Evolutionary conservation across 495 filamentous ascomycete genomes (phyloP), one percentile per base, ranked within the genome.

Genomic region (Viridothelium virens): DNA sequence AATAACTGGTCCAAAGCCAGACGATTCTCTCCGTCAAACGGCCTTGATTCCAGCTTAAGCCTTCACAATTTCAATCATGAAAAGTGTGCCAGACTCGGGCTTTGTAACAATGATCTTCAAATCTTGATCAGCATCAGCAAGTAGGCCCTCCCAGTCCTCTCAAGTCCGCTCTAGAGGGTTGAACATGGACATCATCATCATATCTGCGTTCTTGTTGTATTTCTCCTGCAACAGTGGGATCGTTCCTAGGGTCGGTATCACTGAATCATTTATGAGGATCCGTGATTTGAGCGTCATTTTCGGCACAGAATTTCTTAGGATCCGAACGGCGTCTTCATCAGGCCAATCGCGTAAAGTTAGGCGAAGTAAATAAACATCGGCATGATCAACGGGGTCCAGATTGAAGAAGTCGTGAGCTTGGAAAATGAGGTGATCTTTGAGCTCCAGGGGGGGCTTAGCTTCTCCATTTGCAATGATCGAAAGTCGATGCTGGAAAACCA

Each of bases 261-360:
- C 80, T 68, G 81, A 74, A 67, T 85, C 83, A 68, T 83, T 83
- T 65, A 82, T 79, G 66, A 84, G 63, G 61, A 85, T 72, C 56
- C 77, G 41, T 3, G 69, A 61, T 2, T 38, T 48, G 9, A 76
- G 75, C 68, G 83, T 85, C 39, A 87, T 74, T 0, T 81, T 81
- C 3, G 83, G 83, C 47, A 85, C 78, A 34, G 86, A 67, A 64
- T 76, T 77, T 62, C 72, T 68, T 31, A 88, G 76, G 61, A 86
- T 80, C 63, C 79, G 75, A 16, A 83, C 67, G 1, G 80, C 79
- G 69, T 86, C 86, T 44, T 83, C 83, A 36, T 84, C 82, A 37
- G 81, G 80, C 75, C 85, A 66, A 16, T 66, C 46, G 50, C 61
- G 64, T 3, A 66, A 34, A 36, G 61, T 66, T 33, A 38, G n/a